Conservation (phyloP, 352 stramenopile genomes). For the Pythium periplocum region DNA sequence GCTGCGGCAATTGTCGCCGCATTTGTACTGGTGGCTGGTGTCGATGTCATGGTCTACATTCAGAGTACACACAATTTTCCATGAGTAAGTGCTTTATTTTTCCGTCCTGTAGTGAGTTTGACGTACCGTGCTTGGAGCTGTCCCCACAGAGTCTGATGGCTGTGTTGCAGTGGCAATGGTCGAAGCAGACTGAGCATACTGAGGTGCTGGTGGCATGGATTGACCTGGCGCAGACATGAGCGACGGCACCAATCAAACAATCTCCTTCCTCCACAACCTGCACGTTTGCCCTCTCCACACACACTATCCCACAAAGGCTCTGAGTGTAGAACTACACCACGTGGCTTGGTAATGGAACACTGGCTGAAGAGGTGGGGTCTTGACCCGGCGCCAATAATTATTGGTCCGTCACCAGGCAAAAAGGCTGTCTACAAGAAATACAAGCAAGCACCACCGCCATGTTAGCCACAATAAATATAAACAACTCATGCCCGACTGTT, state of each 20-base stretch:
- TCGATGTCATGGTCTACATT: conserved; percentile 15
- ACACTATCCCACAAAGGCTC: conserved; percentile 1
- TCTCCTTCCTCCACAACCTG: no score
- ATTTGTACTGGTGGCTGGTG: conserved; percentile 4
- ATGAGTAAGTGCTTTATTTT: neutral
- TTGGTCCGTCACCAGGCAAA: no score
- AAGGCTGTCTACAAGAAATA: no score
- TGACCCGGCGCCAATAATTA: no score
- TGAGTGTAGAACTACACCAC: no score
- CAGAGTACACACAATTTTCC: neutral
- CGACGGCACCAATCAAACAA: conserved; percentile 1
- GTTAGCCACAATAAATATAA: no score
- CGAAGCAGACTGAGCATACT: conserved; percentile 51
- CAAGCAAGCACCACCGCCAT: no score
- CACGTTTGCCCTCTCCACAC: neutral
- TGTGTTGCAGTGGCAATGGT: conserved; percentile 30
- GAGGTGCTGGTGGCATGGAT: conserved; percentile 67
- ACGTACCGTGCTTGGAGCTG: conserved; percentile 16
- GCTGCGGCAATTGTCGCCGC: conserved; percentile 1
- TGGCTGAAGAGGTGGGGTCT: no score
- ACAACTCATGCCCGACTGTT: no score
- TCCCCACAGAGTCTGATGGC: conserved; percentile 15
- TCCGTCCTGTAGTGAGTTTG: neutral
- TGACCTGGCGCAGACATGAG: conserved; percentile 61
- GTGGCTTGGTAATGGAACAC: no score